A percentile compares a stretch with the other conserved stretches of the same genome.
Evolutionary conservation across 2,329 filamentous ascomycete genomes (phyloP).

Genomic region (Epichloe festucae): DNA sequence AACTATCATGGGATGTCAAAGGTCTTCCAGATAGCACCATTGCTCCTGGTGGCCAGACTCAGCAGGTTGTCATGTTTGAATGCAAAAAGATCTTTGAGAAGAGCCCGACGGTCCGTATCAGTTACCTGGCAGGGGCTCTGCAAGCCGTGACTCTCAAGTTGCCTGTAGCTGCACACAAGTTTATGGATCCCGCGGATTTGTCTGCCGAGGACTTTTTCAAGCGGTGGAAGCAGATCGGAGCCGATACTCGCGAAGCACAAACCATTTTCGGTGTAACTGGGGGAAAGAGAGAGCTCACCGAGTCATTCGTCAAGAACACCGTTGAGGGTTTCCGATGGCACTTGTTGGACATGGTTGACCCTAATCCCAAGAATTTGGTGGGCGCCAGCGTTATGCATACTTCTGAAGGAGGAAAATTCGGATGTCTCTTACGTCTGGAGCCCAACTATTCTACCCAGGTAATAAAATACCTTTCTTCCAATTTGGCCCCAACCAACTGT

Average conservation of each 20-base stretch:
- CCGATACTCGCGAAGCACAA: conserved; percentile 74
- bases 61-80: conserved; percentile 93
- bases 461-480: conserved; percentile 36
- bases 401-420: conserved; percentile 76
- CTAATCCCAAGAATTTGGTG: conserved; percentile 86
- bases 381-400: conserved; percentile 80
- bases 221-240: conserved; percentile 96
- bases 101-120: conserved; percentile 82
- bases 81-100: conserved; percentile 71
- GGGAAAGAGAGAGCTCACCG: conserved; percentile 49
- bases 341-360: conserved; percentile 72
- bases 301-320: conserved; percentile 55
- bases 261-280: conserved; percentile 59
- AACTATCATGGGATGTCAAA: conserved; percentile 76
- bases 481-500: neutral
- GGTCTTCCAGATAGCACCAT: conserved; percentile 76
- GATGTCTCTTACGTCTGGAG: conserved; percentile 84
- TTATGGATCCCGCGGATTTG: conserved; percentile 86
- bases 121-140: conserved; percentile 83
- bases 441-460: conserved; percentile 89
- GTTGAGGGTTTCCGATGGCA: conserved; percentile 86
- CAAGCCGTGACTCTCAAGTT: conserved; percentile 87
- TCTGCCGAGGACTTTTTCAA: conserved; percentile 94
- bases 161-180: conserved; percentile 82
- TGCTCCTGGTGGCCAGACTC: conserved; percentile 60